A percentile compares a stretch with the other conserved stretches of the same genome.
These are phyloP conservation scores for Exophiala sp. DNA, from an alignment of 2,329 filamentous ascomycete genomes.

Conservation along the genomic window DNA sequence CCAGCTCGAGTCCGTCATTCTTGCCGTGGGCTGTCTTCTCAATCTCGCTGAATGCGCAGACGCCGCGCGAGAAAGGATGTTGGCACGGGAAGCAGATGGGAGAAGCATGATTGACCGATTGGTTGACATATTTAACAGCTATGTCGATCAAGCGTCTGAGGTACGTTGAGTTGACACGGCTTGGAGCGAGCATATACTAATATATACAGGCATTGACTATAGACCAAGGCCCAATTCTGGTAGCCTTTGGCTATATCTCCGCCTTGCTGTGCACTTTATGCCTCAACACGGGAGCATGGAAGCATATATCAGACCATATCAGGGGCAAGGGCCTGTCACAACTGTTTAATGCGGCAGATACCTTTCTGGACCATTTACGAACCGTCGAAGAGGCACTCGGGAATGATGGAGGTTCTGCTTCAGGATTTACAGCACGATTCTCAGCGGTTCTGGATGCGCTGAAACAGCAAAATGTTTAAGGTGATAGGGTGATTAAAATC, in stretches of 20 bases:
- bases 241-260: constrained; percentile 81
- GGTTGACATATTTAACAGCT: constrained; percentile 63
- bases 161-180: constrained; percentile 48
- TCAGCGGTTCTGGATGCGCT: constrained; percentile 13
- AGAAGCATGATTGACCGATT: constrained; percentile 56
- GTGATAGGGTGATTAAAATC: neutral
- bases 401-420: constrained; percentile 9
- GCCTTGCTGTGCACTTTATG: constrained; percentile 80
- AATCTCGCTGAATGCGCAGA: constrained; percentile 80
- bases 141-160: constrained; percentile 63
- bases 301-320: constrained; percentile 42
- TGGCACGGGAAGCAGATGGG: constrained; percentile 37
- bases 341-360: constrained; percentile 57
- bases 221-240: constrained; percentile 72
- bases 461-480: constrained; percentile 4
- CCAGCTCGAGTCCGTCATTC: constrained; percentile 68
- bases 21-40: constrained; percentile 78
- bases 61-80: constrained; percentile 52
- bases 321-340: constrained; percentile 47
- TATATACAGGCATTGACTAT: constrained; percentile 48
- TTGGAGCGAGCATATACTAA: constrained; percentile 17
- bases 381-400: constrained; percentile 49
- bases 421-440: constrained; percentile 18
- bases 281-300: constrained; percentile 49
- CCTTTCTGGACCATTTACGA: constrained; percentile 60